Evolutionary conservation across 2,329 filamentous ascomycete genomes (phyloP), one percentile per base, ranked within the genome.

Genomic region (Colletotrichum agaves): DNA sequence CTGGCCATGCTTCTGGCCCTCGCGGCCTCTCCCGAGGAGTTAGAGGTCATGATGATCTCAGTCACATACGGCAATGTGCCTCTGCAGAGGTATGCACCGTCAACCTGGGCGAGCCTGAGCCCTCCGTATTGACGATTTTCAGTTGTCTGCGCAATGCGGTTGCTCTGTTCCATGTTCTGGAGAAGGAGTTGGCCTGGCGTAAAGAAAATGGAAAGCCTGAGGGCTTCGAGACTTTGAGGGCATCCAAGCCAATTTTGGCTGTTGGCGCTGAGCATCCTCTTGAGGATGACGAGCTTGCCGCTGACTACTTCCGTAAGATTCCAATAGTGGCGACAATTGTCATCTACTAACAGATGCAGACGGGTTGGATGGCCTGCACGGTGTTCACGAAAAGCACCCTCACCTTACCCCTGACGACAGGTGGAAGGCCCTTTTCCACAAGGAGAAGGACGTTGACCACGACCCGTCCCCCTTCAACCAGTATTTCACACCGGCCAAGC

Each of bases 11-110:
- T 99, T 37, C 85, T 98, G 57, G 94, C 96, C 4, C 87, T 98
- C 68, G 91, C 93, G 60, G 90, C 93, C 37, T 89, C 88, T 23
- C 87, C 91, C 0, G 92, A 97, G 72, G 95, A 98, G 75, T 84
- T 98, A 21, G 93, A 98, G 77, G 84, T 98, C 39, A 79, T 92
- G 52, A 86, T 98, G 78, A 85, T 99, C 63, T 97, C 94, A 1
- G 86, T 98, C 68, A 97, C 94, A 1, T 98, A 96, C 78, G 96
- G 96, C 63, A 99, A 99, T 76, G 93, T 98, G 21, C 90, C 94
- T 72, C 88, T 97, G 15, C 86, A 94, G 70, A 94, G 89, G 92
- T 93, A 78, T 68, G 81, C 71, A 11, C 13, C 43, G 39, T n/a
- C 31, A 12, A 11, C 6, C 3, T 44, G 10, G 21, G 4, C n/a